Conservation (phyloP, 1,284 basidiomycete species). For the Trametes polyzona region DNA sequence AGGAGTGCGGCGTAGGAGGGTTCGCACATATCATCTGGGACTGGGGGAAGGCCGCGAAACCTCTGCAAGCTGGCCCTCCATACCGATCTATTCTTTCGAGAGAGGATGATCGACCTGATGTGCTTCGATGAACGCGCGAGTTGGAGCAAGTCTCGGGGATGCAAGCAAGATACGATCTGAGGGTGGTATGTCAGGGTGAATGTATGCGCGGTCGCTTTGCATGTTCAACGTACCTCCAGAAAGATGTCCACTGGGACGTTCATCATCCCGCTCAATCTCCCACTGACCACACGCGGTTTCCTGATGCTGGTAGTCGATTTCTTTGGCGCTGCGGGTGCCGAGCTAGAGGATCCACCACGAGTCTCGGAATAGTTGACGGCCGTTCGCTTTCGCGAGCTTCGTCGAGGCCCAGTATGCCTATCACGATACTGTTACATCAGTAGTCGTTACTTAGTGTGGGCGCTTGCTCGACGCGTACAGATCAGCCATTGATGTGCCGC, state of each 20-base stretch:
- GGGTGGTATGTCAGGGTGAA: too few species aligned
- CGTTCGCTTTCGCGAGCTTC: too few species aligned
- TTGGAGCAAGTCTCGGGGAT: neutral
- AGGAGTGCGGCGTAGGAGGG: constrained; percentile 28
- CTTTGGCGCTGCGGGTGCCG: too few species aligned
- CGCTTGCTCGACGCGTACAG: too few species aligned
- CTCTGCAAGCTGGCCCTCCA: constrained; percentile 18
- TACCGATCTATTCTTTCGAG: constrained; percentile 9
- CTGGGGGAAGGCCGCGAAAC: constrained; percentile 20
- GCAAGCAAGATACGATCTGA: neutral
- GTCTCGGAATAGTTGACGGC: too few species aligned
- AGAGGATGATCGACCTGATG: constrained; percentile 13
- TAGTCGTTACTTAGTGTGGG: too few species aligned
- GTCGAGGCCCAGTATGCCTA: too few species aligned
- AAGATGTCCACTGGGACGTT: constrained; percentile 4
- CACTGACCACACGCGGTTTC: too few species aligned
- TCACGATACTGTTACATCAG: too few species aligned
- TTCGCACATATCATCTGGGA: constrained; percentile 26
- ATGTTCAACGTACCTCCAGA: neutral
- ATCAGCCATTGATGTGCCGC: too few species aligned
- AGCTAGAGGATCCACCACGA: too few species aligned
- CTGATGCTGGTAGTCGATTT: too few species aligned
- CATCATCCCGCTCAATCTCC: neutral
- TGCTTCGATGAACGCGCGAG: neutral
- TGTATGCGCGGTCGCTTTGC: neutral